A percentile compares a stretch with the other conserved stretches of the same genome.
Conservation (phyloP, 2,329 filamentous ascomycete genomes). For the Apiospora koreana region DNA sequence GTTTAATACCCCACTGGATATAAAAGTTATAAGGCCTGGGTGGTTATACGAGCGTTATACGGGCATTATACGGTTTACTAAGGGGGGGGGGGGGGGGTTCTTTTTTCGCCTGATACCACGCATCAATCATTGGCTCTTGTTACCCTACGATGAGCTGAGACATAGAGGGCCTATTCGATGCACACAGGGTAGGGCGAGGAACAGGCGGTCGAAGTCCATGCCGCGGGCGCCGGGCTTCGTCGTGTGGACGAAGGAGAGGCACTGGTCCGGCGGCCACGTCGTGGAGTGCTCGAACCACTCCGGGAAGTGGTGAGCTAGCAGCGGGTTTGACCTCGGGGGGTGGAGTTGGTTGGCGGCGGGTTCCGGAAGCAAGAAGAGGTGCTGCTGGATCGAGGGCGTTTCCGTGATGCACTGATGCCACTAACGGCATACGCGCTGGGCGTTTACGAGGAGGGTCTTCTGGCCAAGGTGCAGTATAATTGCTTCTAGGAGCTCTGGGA, state of each 20-base stretch:
- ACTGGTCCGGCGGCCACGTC: not conserved
- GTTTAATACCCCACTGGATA: too few species aligned
- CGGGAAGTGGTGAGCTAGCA: not conserved
- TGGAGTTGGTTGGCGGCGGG: not conserved
- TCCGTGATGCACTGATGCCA: constrained; percentile 10
- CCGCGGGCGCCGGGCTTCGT: not conserved
- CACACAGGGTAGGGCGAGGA: not conserved
- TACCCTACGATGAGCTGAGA: not conserved
- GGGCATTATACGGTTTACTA: too few species aligned
- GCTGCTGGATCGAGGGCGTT: constrained; percentile 10
- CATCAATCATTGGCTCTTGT: not conserved
- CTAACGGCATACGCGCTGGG: constrained; percentile 11
- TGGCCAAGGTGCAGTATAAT: constrained; percentile 16
- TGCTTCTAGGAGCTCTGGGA: constrained; percentile 16
- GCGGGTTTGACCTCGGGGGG: not conserved
- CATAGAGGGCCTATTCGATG: not conserved
- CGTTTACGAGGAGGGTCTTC: constrained; percentile 13
- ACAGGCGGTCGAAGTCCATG: not conserved
- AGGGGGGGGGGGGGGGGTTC: too few species aligned
- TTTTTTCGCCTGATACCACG: too few species aligned
- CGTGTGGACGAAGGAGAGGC: not conserved
- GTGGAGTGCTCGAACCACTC: not conserved
- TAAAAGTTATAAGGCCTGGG: too few species aligned
- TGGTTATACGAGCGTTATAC: too few species aligned
- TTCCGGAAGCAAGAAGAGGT: constrained; percentile 15